These are phyloP conservation scores for Fraxinus paxiana DNA, from an alignment of 305 asterid species.

Conservation along the genomic window DNA sequence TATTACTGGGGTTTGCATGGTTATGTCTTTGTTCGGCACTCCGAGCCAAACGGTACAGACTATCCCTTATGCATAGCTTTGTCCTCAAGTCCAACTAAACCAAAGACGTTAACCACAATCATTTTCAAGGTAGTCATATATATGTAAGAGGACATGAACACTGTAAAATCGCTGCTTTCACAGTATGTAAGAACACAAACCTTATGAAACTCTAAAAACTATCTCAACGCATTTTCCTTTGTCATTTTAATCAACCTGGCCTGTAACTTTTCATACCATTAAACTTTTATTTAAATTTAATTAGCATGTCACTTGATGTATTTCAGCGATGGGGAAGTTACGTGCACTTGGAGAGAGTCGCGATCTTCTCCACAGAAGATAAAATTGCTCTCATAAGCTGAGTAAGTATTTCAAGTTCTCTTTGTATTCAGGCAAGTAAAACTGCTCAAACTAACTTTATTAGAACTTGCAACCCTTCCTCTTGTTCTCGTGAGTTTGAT, in stretches of 20 bases:
- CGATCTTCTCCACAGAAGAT: background rate
- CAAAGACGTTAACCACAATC: conserved; percentile 25
- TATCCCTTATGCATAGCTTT: conserved; percentile 83
- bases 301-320: background rate
- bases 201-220: background rate
- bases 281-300: background rate
- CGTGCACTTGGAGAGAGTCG: background rate
- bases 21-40: conserved; percentile 87
- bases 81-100: conserved; percentile 77
- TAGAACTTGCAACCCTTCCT: background rate
- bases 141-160: background rate
- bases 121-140: conserved; percentile 12
- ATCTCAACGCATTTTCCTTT: background rate
- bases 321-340: background rate
- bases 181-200: background rate
- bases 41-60: conserved; percentile 82
- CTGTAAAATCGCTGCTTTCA: background rate
- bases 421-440: background rate
- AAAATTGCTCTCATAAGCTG: background rate
- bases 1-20: conserved; percentile 29
- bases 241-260: background rate
- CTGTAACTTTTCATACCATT: background rate
- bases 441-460: background rate
- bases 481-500: background rate
- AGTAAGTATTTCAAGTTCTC: background rate